A percentile compares a stretch with the other conserved stretches of the same genome.
Evolutionary conservation across 2,329 filamentous ascomycete genomes (phyloP).

Genomic region (Pseudocercospora eumusae): DNA sequence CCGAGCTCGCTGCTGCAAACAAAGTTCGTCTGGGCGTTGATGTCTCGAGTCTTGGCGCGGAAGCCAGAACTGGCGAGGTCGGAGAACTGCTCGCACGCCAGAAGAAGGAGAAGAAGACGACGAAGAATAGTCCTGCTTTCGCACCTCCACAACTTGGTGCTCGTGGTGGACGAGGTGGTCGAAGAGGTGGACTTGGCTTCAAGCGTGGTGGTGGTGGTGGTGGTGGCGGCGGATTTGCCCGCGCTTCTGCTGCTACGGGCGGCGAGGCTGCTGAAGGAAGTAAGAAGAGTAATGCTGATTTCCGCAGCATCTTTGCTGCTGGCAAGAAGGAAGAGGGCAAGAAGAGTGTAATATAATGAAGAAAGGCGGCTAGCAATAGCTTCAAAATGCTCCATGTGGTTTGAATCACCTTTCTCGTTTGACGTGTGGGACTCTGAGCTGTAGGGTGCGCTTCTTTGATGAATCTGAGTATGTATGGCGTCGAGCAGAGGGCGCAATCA

Average conservation of each 20-base stretch:
- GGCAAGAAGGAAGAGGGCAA: constrained; percentile 36
- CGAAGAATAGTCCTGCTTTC: constrained; percentile 31
- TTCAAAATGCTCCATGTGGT: background rate
- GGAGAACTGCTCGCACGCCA: constrained; percentile 52
- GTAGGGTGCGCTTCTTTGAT: too few species aligned
- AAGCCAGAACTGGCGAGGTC: constrained; percentile 52
- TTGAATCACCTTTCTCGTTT: too few species aligned
- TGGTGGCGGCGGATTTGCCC: constrained; percentile 40
- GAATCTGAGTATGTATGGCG: too few species aligned
- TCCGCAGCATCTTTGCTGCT: constrained; percentile 56
- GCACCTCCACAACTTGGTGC: constrained; percentile 42
- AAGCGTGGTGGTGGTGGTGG: constrained; percentile 50
- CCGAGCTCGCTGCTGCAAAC: constrained; percentile 68
- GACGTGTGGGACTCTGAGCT: too few species aligned
- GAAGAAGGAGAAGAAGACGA: constrained; percentile 36
- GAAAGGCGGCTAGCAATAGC: constrained; percentile 2
- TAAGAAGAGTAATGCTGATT: constrained; percentile 60
- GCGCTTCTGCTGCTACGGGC: constrained; percentile 26
- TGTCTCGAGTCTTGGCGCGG: constrained; percentile 44
- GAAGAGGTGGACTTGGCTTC: constrained; percentile 52
- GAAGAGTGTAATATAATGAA: constrained; percentile 7
- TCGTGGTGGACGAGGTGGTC: constrained; percentile 48
- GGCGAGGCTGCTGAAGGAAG: constrained; percentile 29
- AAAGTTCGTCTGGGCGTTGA: constrained; percentile 60
- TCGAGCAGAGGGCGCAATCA: background rate